phyloP scores from a whole-genome alignment of 495 filamentous ascomycete genomes.

The Tuber magnatum region DNA sequence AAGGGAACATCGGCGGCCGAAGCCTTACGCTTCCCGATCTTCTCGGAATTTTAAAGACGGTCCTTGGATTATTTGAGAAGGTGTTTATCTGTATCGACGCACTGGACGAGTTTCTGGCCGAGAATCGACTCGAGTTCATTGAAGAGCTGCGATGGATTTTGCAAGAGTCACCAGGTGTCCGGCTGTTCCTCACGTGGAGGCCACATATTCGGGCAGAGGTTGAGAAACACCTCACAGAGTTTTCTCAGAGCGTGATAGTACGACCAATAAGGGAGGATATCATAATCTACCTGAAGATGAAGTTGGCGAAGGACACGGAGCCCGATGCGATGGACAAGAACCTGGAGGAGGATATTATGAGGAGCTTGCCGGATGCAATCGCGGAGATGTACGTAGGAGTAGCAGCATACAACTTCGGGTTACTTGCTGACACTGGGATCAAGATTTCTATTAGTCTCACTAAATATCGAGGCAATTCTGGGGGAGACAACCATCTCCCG shows the following conservation, averaged over 20 bases:
- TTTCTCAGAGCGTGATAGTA: neutral
- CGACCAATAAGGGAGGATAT: neutral
- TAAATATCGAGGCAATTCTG: slow-evolving; percentile 4
- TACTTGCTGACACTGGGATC: neutral
- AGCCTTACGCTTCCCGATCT: neutral
- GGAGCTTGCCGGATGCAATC: neutral
- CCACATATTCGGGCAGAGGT: neutral
- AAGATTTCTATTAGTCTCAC: neutral
- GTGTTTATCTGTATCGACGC: neutral
- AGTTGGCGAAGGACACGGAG: neutral
- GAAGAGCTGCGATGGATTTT: neutral
- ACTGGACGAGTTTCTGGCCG: neutral
- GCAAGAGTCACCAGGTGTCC: neutral
- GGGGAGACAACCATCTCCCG: neutral
- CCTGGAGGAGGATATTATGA: neutral
- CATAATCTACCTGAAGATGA: neutral
- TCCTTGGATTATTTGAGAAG: neutral
- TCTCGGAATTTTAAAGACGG: neutral
- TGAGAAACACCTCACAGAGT: neutral
- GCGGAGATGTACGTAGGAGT: neutral
- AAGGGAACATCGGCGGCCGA: neutral
- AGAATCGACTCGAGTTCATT: neutral
- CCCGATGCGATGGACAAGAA: neutral
- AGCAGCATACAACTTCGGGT: neutral
- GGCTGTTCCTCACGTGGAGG: neutral